Base-by-base conservation (phyloP, 1,139 yeast genomes). In the Arxiozyma heterogenica region DNA sequence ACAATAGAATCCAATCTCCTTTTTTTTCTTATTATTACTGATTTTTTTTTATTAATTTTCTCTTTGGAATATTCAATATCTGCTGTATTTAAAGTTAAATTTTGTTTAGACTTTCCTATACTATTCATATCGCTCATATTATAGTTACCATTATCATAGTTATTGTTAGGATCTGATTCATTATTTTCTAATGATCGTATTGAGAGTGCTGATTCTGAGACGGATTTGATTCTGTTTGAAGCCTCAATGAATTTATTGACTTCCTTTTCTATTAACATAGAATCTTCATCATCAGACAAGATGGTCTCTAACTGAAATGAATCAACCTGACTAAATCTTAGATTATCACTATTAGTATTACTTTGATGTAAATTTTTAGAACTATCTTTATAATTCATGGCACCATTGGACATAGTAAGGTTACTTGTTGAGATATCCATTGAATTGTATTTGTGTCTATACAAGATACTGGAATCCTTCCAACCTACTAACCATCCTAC, bases 401-500 rank as follows among this genome's bases (percentile, higher is more conserved):
- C 9, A 27, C 30, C 30, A 27, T 27, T 38, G 43, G 41, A 8
- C 7, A n/a, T 25, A 18, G 21, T 20, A 11, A 34, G 20, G n/a
- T 21, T 18, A 21, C 17, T 21, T 17, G 8, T 8, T 3, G 39
- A 34, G n/a, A 11, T 18, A 21, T 51, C 55, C 6, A 53, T 52
- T 43, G 59, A 59, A 43, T 53, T 54, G 51, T 51, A 56, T 46
- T 53, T 56, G 54, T 71, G 73, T 38, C 72, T 59, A 53, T 64
- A 63, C 46, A 61, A 56, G 12, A 76, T 70, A 4, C 74, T 68
- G 0, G 67, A 62, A 51, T 70, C 70, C 57, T 80, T 83, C 96
- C 96, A 89, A 0, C 96, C 96, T 4, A 82, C 76, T 54, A 80
- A 73, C 76, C 85, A 81, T 2, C 94, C 87, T 20, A 83, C 62